Conservation (phyloP, 768 basidiomycete species). For the Russula griseocarnosa region DNA sequence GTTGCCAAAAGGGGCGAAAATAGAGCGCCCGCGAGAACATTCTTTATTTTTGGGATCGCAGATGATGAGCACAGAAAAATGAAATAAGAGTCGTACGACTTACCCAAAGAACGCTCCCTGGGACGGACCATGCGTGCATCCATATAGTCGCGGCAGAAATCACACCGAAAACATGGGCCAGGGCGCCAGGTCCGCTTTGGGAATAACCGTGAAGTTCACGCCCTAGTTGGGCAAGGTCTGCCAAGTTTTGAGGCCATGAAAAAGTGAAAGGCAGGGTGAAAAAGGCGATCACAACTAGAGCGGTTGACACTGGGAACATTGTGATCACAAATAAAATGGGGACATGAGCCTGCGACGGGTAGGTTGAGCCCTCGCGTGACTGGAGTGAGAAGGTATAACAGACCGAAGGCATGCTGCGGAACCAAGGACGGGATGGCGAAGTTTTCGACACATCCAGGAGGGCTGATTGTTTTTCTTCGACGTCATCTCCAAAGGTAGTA, state of each 20-base stretch:
- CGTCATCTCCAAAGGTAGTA: constrained; percentile 10
- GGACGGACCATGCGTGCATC: constrained; percentile 98
- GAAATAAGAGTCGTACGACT: constrained; percentile 32
- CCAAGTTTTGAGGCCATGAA: constrained; percentile 69
- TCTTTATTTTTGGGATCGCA: constrained; percentile 43
- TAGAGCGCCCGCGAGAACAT: constrained; percentile 83
- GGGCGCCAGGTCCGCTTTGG: constrained; percentile 58
- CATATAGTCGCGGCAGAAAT: constrained; percentile 82
- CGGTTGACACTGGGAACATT: constrained; percentile 65
- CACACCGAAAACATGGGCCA: constrained; percentile 76
- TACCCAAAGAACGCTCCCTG: constrained; percentile 90
- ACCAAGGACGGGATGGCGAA: constrained; percentile 21
- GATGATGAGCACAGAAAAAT: not conserved
- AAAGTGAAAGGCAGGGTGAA: constrained; percentile 65
- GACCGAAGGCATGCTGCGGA: constrained; percentile 21
- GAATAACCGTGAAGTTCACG: constrained; percentile 75
- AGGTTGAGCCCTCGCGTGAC: constrained; percentile 27
- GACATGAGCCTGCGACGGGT: constrained; percentile 43
- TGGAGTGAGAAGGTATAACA: constrained; percentile 14
- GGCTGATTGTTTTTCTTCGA: constrained; percentile 11
- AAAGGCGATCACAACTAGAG: constrained; percentile 43
- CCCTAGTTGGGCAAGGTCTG: constrained; percentile 72
- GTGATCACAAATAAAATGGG: constrained; percentile 68
- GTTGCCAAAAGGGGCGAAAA: constrained; percentile 83
- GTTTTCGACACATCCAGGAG: not conserved